A percentile compares a stretch with the other conserved stretches of the same genome.
Evolutionary conservation across 1,284 basidiomycete species (phyloP).

Genomic region (Agroathelia rolfsii): DNA sequence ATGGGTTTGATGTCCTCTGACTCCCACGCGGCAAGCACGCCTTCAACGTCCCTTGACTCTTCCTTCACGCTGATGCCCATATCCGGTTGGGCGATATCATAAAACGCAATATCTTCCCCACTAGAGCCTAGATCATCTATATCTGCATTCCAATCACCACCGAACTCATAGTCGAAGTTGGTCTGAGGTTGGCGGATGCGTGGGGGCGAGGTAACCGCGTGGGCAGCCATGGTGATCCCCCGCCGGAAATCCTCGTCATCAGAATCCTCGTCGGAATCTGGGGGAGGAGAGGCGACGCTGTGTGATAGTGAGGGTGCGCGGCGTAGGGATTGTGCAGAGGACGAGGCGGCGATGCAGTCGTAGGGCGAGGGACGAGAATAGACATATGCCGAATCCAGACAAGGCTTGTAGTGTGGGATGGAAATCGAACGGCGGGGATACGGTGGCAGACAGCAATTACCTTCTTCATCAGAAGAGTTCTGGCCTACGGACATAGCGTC

Average conservation of each 20-base stretch:
- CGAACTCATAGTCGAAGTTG: slow-evolving; percentile 7
- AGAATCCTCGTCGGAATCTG: slow-evolving; percentile 57
- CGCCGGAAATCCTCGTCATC: slow-evolving; percentile 33
- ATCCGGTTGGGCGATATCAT: slow-evolving; percentile 17
- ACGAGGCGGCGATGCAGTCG: slow-evolving; percentile 12
- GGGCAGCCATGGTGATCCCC: slow-evolving; percentile 30
- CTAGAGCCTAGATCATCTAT: too few species aligned
- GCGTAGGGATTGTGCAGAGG: slow-evolving; percentile 24
- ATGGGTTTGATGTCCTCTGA: slow-evolving; percentile 40
- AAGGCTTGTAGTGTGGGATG: slow-evolving; percentile 42
- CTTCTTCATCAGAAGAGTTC: too few species aligned
- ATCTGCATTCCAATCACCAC: too few species aligned
- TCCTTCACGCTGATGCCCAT: slow-evolving; percentile 42
- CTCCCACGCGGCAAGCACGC: slow-evolving; percentile 58
- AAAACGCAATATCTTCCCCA: too few species aligned
- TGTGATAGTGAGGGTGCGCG: slow-evolving; percentile 46
- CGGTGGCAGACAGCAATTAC: slow-evolving; percentile 25
- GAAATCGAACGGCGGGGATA: slow-evolving; percentile 42
- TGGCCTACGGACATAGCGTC: too few species aligned
- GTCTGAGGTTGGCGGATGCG: too few species aligned
- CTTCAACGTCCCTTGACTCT: slow-evolving; percentile 48
- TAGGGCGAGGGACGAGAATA: slow-evolving; percentile 18
- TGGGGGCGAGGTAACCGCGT: slow-evolving; percentile 23
- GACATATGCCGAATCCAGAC: slow-evolving; percentile 25
- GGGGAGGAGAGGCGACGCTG: slow-evolving; percentile 49